phyloP scores from a whole-genome alignment of 345 rosid species.

The Pelargonium nanum region DNA sequence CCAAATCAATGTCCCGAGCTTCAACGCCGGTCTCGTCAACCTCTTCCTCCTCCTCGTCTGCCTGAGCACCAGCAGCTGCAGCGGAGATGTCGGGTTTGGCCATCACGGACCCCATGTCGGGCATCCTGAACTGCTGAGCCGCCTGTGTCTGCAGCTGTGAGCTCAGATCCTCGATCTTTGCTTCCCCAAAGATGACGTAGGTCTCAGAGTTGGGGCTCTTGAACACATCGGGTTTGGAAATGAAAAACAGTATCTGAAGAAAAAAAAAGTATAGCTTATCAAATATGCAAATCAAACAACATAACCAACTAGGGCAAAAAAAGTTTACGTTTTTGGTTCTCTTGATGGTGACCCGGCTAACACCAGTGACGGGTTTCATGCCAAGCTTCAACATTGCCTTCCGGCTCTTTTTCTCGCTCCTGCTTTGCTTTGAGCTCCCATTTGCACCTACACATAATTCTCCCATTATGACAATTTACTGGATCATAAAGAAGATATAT shows the following conservation, averaged over 20 bases:
- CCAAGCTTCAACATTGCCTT: conserved; percentile 83
- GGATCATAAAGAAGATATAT: neutral
- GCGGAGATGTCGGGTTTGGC: conserved; percentile 50
- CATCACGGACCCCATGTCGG: conserved; percentile 46
- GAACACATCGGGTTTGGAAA: conserved; percentile 81
- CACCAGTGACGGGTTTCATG: conserved; percentile 73
- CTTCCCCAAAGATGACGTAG: conserved; percentile 79
- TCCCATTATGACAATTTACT: conserved; percentile 1
- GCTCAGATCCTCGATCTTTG: conserved; percentile 87
- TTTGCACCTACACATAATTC: conserved; percentile 39
- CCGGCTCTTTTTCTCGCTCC: conserved; percentile 83
- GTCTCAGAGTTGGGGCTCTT: conserved; percentile 85
- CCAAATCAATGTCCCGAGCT: conserved; percentile 72
- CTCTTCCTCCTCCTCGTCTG: conserved; percentile 73
- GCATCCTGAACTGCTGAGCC: conserved; percentile 82
- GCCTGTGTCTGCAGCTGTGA: conserved; percentile 88
- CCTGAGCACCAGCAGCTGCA: conserved; percentile 24
- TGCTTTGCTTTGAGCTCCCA: conserved; percentile 71
- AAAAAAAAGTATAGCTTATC: conserved; percentile 1
- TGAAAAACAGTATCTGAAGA: conserved; percentile 62
- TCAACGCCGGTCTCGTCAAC: conserved; percentile 68
- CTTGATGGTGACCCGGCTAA: conserved; percentile 74
- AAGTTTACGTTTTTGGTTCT: conserved; percentile 60
- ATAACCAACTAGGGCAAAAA: conserved; percentile 3
- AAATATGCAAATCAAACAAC: too few relatives aligned